Conservation (phyloP, 73 alveolate species). For the Durusdinium trenchii region DNA sequence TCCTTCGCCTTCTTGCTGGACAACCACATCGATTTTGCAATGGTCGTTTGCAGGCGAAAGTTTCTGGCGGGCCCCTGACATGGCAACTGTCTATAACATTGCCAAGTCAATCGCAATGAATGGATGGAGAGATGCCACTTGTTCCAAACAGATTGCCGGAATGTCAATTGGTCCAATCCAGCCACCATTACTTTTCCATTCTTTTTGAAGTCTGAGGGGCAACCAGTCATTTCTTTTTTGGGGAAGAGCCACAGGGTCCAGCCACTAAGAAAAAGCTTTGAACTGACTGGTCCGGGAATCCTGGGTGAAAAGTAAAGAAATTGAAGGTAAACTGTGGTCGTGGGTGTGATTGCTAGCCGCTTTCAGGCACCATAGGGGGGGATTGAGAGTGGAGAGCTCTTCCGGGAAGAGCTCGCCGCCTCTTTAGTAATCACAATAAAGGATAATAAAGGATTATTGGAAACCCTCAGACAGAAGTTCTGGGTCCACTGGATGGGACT, state of each 20-base stretch:
- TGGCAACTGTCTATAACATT: background rate
- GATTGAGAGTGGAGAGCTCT: background rate
- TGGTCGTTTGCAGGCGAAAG: background rate
- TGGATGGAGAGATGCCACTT: conserved; percentile 8
- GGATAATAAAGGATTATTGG: background rate
- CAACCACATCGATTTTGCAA: background rate
- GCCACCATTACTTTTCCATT: too few species aligned
- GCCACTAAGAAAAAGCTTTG: too few species aligned
- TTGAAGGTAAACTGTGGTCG: too few species aligned
- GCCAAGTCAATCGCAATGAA: background rate
- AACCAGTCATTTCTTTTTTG: too few species aligned
- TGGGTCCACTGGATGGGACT: too few species aligned
- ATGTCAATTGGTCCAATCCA: too few species aligned
- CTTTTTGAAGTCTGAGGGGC: too few species aligned
- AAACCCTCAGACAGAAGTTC: background rate
- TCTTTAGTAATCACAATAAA: too few species aligned
- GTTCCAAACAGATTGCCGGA: too few species aligned
- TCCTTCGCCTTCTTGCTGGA: background rate
- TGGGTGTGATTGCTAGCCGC: background rate
- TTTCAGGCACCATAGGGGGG: background rate
- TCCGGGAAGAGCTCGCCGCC: background rate
- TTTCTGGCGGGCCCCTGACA: conserved; percentile 1
- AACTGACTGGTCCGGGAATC: too few species aligned
- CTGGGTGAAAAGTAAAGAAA: too few species aligned
- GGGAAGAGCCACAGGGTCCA: too few species aligned